Percentiles rank a stretch among this genome's conserved stretches.
Evolutionary conservation across 106 monocot species (phyloP).

Genomic region (Dioscorea zingiberensis): DNA sequence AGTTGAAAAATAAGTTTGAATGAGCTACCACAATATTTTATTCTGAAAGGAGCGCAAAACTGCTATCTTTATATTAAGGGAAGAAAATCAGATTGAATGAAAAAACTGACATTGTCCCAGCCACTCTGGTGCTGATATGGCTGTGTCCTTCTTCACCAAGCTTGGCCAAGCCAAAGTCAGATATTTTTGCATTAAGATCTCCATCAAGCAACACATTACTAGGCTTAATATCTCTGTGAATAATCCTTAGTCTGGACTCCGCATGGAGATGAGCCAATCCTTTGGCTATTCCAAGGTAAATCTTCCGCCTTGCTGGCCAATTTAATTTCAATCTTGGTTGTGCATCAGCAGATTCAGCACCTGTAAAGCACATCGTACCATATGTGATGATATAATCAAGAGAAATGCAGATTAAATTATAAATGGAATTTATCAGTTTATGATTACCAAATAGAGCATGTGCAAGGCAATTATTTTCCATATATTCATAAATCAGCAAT

Average conservation of each 20-base stretch:
- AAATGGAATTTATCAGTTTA: no score
- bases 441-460: constrained; percentile 54
- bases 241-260: constrained; percentile 28
- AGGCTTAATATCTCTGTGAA: constrained; percentile 46
- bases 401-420: no score
- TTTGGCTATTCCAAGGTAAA: constrained; percentile 40
- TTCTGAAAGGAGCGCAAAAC: not conserved
- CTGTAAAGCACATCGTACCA: constrained; percentile 1
- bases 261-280: constrained; percentile 35
- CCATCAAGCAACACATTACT: constrained; percentile 41
- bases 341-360: constrained; percentile 4
- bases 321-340: constrained; percentile 33
- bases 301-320: constrained; percentile 39
- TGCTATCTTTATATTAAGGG: not conserved
- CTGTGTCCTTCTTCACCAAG: constrained; percentile 34
- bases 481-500: constrained; percentile 57
- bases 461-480: constrained; percentile 72
- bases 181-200: constrained; percentile 38
- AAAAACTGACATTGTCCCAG: constrained; percentile 41
- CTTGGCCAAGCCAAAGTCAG: constrained; percentile 45
- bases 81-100: not conserved
- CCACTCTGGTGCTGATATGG: constrained; percentile 43
- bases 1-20: no score
- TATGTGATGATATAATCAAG: no score
- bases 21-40: not conserved